phyloP scores from a whole-genome alignment of 257 asterid species.

The Scutellaria baicalensis region DNA sequence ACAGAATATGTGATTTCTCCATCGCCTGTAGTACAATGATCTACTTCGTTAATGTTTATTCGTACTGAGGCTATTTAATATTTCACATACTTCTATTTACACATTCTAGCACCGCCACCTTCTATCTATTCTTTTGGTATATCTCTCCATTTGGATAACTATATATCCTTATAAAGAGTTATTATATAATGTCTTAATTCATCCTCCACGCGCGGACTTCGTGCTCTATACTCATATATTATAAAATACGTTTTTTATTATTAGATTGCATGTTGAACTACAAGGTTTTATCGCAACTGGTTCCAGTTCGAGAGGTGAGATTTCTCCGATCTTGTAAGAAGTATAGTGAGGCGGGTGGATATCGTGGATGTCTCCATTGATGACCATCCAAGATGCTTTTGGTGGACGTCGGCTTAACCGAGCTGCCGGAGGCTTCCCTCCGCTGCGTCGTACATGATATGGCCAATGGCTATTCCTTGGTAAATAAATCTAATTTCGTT shows the following conservation, averaged over 20 bases:
- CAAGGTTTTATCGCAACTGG: conserved; percentile 91
- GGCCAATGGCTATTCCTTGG: conserved; percentile 97
- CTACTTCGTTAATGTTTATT: too few species aligned
- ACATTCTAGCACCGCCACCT: too few species aligned
- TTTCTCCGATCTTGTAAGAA: conserved; percentile 97
- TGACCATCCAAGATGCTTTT: conserved; percentile 42
- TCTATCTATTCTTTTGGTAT: too few species aligned
- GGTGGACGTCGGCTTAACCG: conserved; percentile 18
- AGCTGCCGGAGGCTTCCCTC: conserved; percentile 83
- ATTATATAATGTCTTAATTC: too few species aligned
- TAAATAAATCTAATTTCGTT: conserved; percentile 16
- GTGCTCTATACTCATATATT: too few species aligned
- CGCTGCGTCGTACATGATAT: conserved; percentile 86
- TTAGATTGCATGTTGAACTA: conserved; percentile 86
- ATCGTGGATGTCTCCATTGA: conserved; percentile 86
- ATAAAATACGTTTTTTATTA: background rate
- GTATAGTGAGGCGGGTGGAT: conserved; percentile 94
- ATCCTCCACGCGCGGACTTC: too few species aligned
- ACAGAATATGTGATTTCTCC: too few species aligned
- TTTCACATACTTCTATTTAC: too few species aligned
- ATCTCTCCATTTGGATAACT: too few species aligned
- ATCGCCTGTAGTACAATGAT: too few species aligned
- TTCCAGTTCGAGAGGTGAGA: conserved; percentile 78
- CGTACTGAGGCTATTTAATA: too few species aligned
- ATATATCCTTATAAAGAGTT: too few species aligned